Evolutionary conservation across 495 filamentous ascomycete species (phyloP).

Genomic region (Penicillium robsamsonii): DNA sequence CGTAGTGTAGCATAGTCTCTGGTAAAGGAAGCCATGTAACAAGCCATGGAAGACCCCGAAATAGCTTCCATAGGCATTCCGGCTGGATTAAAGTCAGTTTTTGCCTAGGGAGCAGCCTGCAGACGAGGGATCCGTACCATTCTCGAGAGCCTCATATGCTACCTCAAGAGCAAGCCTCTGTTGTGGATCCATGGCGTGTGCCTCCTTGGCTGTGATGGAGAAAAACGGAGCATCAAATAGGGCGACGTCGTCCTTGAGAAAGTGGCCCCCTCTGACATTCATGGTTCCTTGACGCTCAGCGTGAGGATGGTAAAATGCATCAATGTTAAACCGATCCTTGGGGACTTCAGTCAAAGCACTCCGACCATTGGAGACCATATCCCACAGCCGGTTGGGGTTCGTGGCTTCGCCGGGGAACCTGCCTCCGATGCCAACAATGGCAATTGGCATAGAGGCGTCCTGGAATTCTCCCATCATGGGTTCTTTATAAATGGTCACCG

Average conservation of each 20-base stretch:
- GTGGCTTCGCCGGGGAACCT: conserved; percentile 17
- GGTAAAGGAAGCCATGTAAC: too few relatives aligned
- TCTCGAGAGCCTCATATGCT: conserved; percentile 5
- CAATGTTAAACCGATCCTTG: background rate
- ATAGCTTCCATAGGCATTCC: too few relatives aligned
- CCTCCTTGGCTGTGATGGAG: background rate
- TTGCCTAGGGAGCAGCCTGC: background rate
- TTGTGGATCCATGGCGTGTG: conserved; percentile 5
- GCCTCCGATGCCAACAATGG: conserved; percentile 22
- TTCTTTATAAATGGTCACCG: too few relatives aligned
- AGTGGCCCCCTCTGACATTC: background rate
- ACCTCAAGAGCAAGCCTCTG: background rate
- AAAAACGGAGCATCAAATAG: conserved; percentile 12
- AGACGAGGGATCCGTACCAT: too few relatives aligned
- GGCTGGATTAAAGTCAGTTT: too few relatives aligned
- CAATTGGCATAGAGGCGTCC: too few relatives aligned
- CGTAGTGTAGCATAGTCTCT: background rate
- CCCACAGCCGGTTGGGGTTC: conserved; percentile 8
- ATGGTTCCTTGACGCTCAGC: background rate
- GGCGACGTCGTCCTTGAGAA: background rate
- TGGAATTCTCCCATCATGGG: too few relatives aligned
- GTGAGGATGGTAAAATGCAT: background rate
- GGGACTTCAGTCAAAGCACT: background rate
- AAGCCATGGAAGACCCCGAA: too few relatives aligned
- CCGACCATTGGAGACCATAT: background rate